Conservation (phyloP, 2,329 filamentous ascomycete genomes). For the Alternaria burnsii region DNA sequence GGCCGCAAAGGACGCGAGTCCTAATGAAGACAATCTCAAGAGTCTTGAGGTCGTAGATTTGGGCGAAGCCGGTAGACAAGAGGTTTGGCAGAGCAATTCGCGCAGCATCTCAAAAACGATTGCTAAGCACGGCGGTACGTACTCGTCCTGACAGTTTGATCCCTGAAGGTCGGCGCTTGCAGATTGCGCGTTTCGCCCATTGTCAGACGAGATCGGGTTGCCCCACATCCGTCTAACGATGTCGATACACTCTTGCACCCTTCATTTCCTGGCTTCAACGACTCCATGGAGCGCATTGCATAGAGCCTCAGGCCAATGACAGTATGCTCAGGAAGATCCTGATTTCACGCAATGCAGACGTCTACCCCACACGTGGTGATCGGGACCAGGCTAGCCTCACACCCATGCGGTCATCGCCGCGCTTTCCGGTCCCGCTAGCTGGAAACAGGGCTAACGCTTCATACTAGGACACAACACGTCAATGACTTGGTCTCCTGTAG, state of each 20-base stretch:
- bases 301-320: not conserved
- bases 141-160: constrained; percentile 4
- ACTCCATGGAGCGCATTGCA: constrained; percentile 1
- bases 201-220: constrained; percentile 13
- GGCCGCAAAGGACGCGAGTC: constrained; percentile 30
- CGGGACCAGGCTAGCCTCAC: constrained; percentile 4
- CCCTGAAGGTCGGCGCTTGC: constrained; percentile 4
- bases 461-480: constrained; percentile 41
- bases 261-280: constrained; percentile 18
- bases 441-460: constrained; percentile 21
- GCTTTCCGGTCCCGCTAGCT: constrained; percentile 13
- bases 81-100: constrained; percentile 38
- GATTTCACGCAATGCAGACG: constrained; percentile 9
- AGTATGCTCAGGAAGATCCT: not conserved
- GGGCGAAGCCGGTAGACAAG: constrained; percentile 46
- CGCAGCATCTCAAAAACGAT: constrained; percentile 45
- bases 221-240: constrained; percentile 17
- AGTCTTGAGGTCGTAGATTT: constrained; percentile 37
- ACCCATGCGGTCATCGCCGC: constrained; percentile 23
- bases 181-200: constrained; percentile 16
- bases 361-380: constrained; percentile 18
- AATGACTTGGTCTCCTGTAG: constrained; percentile 43
- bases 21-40: constrained; percentile 22
- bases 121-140: constrained; percentile 50
- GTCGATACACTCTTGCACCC: constrained; percentile 7